These are phyloP conservation scores for Paecilomyces fulvus DNA, from an alignment of 2,329 filamentous ascomycete species.

Conservation along the genomic window DNA sequence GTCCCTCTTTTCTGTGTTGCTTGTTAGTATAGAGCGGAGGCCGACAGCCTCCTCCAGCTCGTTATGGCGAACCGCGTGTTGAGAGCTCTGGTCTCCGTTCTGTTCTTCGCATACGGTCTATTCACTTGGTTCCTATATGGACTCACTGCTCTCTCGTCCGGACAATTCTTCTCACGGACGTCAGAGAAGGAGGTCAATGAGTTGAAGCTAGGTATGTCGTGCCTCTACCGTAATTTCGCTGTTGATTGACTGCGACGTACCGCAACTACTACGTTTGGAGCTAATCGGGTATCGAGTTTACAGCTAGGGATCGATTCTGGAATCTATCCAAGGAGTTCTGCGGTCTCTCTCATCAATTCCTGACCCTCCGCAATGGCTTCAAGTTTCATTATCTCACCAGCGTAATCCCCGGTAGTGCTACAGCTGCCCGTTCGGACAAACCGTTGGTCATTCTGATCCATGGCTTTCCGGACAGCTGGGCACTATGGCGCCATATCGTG, in stretches of 20 bases:
- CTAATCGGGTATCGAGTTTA: neutral
- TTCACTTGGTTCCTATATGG: constrained; percentile 27
- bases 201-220: constrained; percentile 30
- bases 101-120: constrained; percentile 25
- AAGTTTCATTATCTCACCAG: constrained; percentile 49
- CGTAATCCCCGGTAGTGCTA: constrained; percentile 15
- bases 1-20: neutral
- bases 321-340: constrained; percentile 41
- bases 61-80: constrained; percentile 16
- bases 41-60: neutral
- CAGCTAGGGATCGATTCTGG: constrained; percentile 48
- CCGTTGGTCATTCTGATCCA: constrained; percentile 48
- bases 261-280: neutral
- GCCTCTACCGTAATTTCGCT: neutral
- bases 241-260: neutral
- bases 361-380: constrained; percentile 40
- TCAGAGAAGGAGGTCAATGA: constrained; percentile 34
- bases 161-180: constrained; percentile 28
- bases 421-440: constrained; percentile 13
- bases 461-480: constrained; percentile 52
- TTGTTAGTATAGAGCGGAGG: constrained; percentile 7
- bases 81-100: constrained; percentile 9
- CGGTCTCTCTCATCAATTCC: constrained; percentile 44
- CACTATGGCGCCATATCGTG: constrained; percentile 46
- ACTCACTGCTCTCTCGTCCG: constrained; percentile 19